Percentiles rank a stretch among this genome's conserved stretches.
Evolutionary conservation across 768 basidiomycete species (phyloP).

Genomic region (Mrakia blollopis): DNA sequence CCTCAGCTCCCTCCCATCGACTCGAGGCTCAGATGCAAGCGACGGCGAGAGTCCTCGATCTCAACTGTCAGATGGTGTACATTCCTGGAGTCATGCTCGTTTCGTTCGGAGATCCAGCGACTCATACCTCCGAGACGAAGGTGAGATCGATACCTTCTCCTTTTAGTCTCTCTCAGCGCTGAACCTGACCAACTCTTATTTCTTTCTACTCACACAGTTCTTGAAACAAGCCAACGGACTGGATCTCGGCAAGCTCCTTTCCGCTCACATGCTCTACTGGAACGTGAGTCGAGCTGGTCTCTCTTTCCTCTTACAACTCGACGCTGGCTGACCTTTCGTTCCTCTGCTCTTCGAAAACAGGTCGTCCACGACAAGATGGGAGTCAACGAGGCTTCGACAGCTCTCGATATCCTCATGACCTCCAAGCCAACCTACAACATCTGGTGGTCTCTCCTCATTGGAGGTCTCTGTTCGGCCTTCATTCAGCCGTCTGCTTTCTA

Average conservation of each 20-base stretch:
- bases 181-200: slow-evolving; percentile 53
- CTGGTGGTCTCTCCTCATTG: slow-evolving; percentile 62
- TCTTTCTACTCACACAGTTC: slow-evolving; percentile 31
- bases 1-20: slow-evolving; percentile 87
- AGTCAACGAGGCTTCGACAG: slow-evolving; percentile 64
- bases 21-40: slow-evolving; percentile 87
- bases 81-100: slow-evolving; percentile 61
- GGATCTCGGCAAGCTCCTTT: slow-evolving; percentile 70
- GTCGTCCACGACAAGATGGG: slow-evolving; percentile 79
- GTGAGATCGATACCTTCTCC: slow-evolving; percentile 9
- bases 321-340: not conserved
- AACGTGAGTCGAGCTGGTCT: slow-evolving; percentile 48
- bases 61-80: slow-evolving; percentile 78
- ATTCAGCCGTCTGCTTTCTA: slow-evolving; percentile 67
- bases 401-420: slow-evolving; percentile 70
- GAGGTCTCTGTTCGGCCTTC: slow-evolving; percentile 68
- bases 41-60: slow-evolving; percentile 80
- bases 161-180: slow-evolving; percentile 44
- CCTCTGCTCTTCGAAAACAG: slow-evolving; percentile 33
- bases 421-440: slow-evolving; percentile 52
- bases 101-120: slow-evolving; percentile 72
- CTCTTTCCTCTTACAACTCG: not conserved
- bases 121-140: slow-evolving; percentile 75
- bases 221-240: slow-evolving; percentile 49
- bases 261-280: slow-evolving; percentile 68